These are phyloP conservation scores for Suillus clintonianus DNA, from an alignment of 768 basidiomycete genomes.

Conservation along the genomic window DNA sequence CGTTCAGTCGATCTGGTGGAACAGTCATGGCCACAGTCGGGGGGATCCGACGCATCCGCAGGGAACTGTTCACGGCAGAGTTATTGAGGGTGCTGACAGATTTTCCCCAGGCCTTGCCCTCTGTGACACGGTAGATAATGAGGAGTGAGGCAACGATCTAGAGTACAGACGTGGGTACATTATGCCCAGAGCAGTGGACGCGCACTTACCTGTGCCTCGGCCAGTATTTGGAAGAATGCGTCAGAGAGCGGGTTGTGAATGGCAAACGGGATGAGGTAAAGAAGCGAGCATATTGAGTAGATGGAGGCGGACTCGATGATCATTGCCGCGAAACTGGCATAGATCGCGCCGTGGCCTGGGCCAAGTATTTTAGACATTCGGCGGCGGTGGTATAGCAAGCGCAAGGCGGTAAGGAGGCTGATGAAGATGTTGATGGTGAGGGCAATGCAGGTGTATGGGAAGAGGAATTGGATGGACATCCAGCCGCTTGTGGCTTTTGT, in stretches of 20 bases:
- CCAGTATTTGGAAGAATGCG: conserved; percentile 30
- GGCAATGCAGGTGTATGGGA: conserved; percentile 33
- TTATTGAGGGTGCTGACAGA: conserved; percentile 15
- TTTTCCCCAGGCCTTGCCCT: conserved; percentile 44
- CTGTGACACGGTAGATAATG: conserved; percentile 49
- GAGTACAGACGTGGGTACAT: neutral
- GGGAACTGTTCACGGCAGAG: conserved; percentile 1
- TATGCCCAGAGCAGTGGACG: neutral
- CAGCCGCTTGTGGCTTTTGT: conserved; percentile 14
- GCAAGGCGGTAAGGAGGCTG: conserved; percentile 30
- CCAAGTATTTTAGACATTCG: conserved; percentile 26
- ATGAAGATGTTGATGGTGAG: conserved; percentile 33
- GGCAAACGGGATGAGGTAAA: conserved; percentile 32
- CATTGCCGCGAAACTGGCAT: conserved; percentile 34
- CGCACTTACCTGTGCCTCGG: conserved; percentile 26
- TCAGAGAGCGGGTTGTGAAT: conserved; percentile 23
- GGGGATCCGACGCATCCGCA: conserved; percentile 15
- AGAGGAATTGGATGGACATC: conserved; percentile 34
- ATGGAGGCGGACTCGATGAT: conserved; percentile 35
- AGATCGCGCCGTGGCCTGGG: conserved; percentile 24
- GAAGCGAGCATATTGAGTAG: conserved; percentile 30
- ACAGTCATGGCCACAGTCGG: neutral
- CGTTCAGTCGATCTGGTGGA: neutral
- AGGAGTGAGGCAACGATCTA: conserved; percentile 49
- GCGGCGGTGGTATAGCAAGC: conserved; percentile 29